Conservation (phyloP, 208 protist genomes). For the Crithidia thermophila region DNA sequence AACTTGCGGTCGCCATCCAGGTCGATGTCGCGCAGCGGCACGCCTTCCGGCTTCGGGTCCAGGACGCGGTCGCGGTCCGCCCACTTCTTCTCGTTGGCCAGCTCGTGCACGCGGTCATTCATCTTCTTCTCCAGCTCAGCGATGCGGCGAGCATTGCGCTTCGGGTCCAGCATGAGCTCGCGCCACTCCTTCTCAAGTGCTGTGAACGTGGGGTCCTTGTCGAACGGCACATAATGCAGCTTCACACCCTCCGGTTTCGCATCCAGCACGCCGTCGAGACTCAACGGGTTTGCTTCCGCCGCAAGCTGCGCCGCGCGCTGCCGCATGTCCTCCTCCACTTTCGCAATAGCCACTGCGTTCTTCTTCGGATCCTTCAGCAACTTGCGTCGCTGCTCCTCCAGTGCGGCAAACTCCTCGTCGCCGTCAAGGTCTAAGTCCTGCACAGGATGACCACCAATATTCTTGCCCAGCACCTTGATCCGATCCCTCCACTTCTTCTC, state of each 20-base stretch:
- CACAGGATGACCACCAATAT: conserved; percentile 24
- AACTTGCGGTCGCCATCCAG: conserved; percentile 50
- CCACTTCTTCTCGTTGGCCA: conserved; percentile 45
- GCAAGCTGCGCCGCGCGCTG: conserved; percentile 49
- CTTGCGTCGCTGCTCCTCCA: conserved; percentile 14
- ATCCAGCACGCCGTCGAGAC: conserved; percentile 45
- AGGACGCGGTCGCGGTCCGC: conserved; percentile 39
- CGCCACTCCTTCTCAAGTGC: conserved; percentile 40
- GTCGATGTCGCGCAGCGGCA: conserved; percentile 32
- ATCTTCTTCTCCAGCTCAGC: conserved; percentile 41
- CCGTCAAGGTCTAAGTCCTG: conserved; percentile 39
- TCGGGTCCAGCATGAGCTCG: conserved; percentile 37
- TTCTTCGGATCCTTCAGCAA: too few species aligned
- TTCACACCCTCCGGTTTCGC: conserved; percentile 48
- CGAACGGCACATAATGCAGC: conserved; percentile 37
- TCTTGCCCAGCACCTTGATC: conserved; percentile 36
- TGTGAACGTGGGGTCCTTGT: conserved; percentile 43
- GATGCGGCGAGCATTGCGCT: conserved; percentile 33
- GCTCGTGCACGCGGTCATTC: conserved; percentile 46
- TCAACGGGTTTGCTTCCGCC: conserved; percentile 28
- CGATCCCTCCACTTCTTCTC: conserved; percentile 32
- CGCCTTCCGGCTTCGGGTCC: conserved; percentile 47
- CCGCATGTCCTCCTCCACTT: background rate
- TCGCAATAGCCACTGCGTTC: too few species aligned
- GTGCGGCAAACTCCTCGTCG: conserved; percentile 14